These are phyloP conservation scores for Hebeloma cylindrosporum DNA, from an alignment of 768 basidiomycete species.

Conservation along the genomic window DNA sequence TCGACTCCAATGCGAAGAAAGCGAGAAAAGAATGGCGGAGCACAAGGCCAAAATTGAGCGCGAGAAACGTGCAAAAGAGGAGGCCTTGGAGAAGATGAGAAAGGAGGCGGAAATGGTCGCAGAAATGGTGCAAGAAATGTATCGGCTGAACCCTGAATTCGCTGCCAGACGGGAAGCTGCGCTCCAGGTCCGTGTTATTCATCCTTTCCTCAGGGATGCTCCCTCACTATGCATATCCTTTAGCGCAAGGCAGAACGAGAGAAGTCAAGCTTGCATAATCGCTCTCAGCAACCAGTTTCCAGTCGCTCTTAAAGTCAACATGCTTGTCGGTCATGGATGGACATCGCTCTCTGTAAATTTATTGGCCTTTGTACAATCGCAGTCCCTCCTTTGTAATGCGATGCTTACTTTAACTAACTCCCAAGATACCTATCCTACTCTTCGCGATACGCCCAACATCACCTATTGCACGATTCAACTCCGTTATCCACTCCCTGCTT, in stretches of 20 bases:
- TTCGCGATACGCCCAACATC: slow-evolving; percentile 80
- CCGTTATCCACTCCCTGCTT: slow-evolving; percentile 56
- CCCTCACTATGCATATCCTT: neutral
- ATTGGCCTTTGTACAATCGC: slow-evolving; percentile 11
- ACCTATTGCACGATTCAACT: slow-evolving; percentile 68
- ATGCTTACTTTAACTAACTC: slow-evolving; percentile 26
- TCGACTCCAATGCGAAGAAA: slow-evolving; percentile 46
- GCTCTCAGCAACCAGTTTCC: slow-evolving; percentile 14
- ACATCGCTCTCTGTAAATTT: slow-evolving; percentile 10
- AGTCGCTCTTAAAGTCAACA: slow-evolving; percentile 9
- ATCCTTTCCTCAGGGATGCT: neutral
- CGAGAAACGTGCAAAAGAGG: slow-evolving; percentile 38
- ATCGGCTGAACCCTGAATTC: slow-evolving; percentile 62
- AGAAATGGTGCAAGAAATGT: slow-evolving; percentile 55
- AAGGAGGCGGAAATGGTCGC: slow-evolving; percentile 45
- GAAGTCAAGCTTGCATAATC: slow-evolving; percentile 19
- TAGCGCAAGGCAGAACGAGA: slow-evolving; percentile 36
- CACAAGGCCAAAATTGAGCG: slow-evolving; percentile 33
- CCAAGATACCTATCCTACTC: slow-evolving; percentile 55
- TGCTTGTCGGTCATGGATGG: neutral
- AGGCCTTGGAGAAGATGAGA: slow-evolving; percentile 29
- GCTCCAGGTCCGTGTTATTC: slow-evolving; percentile 42
- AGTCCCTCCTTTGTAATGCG: slow-evolving; percentile 2
- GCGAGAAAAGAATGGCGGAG: slow-evolving; percentile 49
- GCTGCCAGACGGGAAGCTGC: slow-evolving; percentile 52